Base-by-base conservation (phyloP, 805 yeast species). In the Isabelozyma gotoi region DNA sequence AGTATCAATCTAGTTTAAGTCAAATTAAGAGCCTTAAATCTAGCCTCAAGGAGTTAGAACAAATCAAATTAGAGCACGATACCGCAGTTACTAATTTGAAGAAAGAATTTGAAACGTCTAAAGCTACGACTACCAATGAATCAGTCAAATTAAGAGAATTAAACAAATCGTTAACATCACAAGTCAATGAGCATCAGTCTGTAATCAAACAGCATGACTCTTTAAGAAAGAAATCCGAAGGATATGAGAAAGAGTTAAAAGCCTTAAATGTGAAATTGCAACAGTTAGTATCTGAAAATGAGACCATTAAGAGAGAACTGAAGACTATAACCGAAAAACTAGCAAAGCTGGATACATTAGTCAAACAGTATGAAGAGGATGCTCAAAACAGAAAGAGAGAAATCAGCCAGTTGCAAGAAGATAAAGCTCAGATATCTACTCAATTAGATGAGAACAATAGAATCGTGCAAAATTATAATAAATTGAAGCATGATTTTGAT, bases 361-460 rank as follows among this genome's bases (percentile, higher is more conserved):
- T 14, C 12, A 36, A 20, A 3, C 17, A 19, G 20, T 19, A 18
- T 11, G 18, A 36, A 36, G 12, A 12, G 7, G 39, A 36, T 3
- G 14, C n/a, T 11, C 12, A n/a, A 12, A 20, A 36, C 18, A 19
- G 20, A 19, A 8, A 36, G 10, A 7, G 8, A 14, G 7, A 18
- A 12, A 12, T 19, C 8, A 12, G 19, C 3, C 19, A 38, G 34
- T 17, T 38, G 12, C 46, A 60, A 57, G 21, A 62, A 70, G 29
- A 36, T 19, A 15, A 21, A 21, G 31, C n/a, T 14, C 19, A 17
- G 7, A 51, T 77, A 14, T 58, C 66, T 38, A 60, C 65, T 4
- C 55, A 75, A 18, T 55, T 72, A 1, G 62, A 62, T 3, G 85
- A 77, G 45, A 80, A 79, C 49, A 61, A 61, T 19, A 62, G 56